Percentiles rank a stretch among this genome's conserved stretches.
phyloP scores from a whole-genome alignment of 306 rosid genomes.

The Glycine latifolia region DNA sequence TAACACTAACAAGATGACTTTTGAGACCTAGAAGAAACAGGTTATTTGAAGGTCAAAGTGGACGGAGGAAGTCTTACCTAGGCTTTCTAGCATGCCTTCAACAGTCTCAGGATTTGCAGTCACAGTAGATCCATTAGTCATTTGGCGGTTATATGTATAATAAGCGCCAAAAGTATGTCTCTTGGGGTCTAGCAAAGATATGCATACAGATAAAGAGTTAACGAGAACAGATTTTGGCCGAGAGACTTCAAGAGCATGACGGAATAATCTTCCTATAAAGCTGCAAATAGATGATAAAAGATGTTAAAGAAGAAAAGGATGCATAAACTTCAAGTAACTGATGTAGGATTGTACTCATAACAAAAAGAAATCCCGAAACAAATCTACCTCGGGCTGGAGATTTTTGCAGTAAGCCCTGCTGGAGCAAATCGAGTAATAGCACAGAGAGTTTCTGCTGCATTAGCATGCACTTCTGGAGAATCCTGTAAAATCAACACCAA shows the following conservation, averaged over 20 bases:
- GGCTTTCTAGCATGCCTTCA: slow-evolving; percentile 97
- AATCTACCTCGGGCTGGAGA: slow-evolving; percentile 86
- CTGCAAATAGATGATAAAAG: slow-evolving; percentile 57
- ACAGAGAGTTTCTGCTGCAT: slow-evolving; percentile 97
- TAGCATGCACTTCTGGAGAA: slow-evolving; percentile 94
- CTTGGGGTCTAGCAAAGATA: slow-evolving; percentile 95
- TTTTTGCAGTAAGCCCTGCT: slow-evolving; percentile 81
- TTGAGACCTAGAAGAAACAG: slow-evolving; percentile 7
- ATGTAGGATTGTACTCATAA: slow-evolving; percentile 19
- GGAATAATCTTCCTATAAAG: slow-evolving; percentile 88
- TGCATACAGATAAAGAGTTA: slow-evolving; percentile 90
- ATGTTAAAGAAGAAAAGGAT: slow-evolving; percentile 26
- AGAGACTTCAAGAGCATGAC: slow-evolving; percentile 89
- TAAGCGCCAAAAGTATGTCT: slow-evolving; percentile 73
- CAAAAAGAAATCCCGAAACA: neutral
- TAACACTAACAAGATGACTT: neutral
- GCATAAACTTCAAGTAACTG: slow-evolving; percentile 7
- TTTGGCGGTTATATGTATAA: slow-evolving; percentile 77
- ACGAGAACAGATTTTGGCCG: slow-evolving; percentile 95
- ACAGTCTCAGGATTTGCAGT: slow-evolving; percentile 90
- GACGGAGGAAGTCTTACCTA: slow-evolving; percentile 62
- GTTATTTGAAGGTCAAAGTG: slow-evolving; percentile 14
- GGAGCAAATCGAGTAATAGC: slow-evolving; percentile 97
- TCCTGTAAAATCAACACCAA: slow-evolving; percentile 65
- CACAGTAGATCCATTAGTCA: slow-evolving; percentile 63